phyloP scores from a whole-genome alignment of 2,329 filamentous ascomycete genomes.

The Aspergillus sp. region DNA sequence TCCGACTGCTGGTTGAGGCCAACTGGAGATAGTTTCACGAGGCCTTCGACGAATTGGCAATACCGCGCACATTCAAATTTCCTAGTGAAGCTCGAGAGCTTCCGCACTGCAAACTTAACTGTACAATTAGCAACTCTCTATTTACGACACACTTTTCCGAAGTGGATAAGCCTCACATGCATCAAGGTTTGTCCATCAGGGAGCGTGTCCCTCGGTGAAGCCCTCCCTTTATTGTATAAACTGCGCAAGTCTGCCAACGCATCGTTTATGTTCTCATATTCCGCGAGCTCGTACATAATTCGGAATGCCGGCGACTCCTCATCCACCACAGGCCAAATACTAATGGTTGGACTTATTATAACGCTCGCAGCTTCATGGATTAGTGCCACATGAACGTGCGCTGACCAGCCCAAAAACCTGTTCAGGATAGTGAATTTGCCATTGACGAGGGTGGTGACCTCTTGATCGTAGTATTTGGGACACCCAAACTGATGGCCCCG shows the following conservation, averaged over 20 bases:
- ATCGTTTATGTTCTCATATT: background rate
- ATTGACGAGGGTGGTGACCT: background rate
- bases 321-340: background rate
- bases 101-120: too few species aligned
- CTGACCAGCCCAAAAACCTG: background rate
- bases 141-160: too few species aligned
- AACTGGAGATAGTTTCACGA: too few species aligned
- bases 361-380: background rate
- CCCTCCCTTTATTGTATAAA: background rate
- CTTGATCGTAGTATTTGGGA: background rate
- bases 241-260: background rate
- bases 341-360: background rate
- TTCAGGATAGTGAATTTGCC: background rate
- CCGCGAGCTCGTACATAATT: too few species aligned
- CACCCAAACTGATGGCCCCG: background rate
- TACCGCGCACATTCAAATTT: too few species aligned
- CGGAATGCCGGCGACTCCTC: background rate
- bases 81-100: too few species aligned
- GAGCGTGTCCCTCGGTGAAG: background rate
- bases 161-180: background rate
- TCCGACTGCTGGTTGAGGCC: too few species aligned
- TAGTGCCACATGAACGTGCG: rapidly evolving
- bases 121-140: too few species aligned
- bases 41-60: too few species aligned
- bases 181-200: background rate